Evolutionary conservation across 371 early-diverging fungal species (phyloP).

Genomic region (Mucor saturninus): DNA sequence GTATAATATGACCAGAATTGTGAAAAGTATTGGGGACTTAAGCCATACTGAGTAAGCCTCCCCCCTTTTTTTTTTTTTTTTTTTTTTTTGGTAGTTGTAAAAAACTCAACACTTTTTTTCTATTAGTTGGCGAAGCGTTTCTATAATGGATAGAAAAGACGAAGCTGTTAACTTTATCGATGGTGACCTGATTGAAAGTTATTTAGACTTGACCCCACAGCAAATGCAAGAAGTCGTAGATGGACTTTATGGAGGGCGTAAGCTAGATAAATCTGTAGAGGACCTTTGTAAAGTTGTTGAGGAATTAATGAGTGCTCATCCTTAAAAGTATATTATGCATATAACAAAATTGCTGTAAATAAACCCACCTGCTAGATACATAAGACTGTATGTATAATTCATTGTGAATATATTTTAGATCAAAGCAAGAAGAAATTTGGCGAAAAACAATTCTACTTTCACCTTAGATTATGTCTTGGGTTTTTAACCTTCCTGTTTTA

Average conservation of each 20-base stretch:
- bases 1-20: constrained; percentile 65
- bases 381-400: too few species aligned
- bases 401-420: too few species aligned
- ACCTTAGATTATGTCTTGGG: too few species aligned
- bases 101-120: background rate
- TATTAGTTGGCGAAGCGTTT: constrained; percentile 71
- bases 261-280: constrained; percentile 49
- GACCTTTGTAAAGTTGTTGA: constrained; percentile 57
- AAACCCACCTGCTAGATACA: background rate
- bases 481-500: too few species aligned
- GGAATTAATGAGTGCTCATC: constrained; percentile 54
- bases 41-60: constrained; percentile 65
- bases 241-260: constrained; percentile 51
- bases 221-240: constrained; percentile 69
- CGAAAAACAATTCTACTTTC: too few species aligned
- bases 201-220: constrained; percentile 72
- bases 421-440: too few species aligned
- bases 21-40: constrained; percentile 71
- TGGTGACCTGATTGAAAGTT: constrained; percentile 90
- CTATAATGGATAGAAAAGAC: constrained; percentile 58
- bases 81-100: background rate
- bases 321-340: constrained; percentile 19
- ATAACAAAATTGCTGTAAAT: background rate
- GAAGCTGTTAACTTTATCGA: constrained; percentile 80
- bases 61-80: background rate